Conservation (phyloP, 2,329 filamentous ascomycete genomes). For the Curvularia verruculosa region DNA sequence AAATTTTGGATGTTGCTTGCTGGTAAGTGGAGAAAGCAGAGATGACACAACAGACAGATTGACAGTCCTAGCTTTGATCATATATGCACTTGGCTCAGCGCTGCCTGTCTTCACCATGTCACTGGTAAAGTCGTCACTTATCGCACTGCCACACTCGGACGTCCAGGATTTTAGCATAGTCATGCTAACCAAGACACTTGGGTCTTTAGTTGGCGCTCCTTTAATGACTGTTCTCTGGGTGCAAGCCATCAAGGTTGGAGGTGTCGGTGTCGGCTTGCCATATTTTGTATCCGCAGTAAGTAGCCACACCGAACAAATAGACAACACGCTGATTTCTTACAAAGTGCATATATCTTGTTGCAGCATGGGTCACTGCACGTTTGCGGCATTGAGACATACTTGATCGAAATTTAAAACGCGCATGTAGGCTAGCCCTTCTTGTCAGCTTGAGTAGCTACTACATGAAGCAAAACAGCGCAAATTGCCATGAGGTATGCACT, state of each 20-base stretch:
- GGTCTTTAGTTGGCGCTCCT: conserved; percentile 45
- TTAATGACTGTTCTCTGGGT: conserved; percentile 48
- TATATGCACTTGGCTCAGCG: conserved; percentile 49
- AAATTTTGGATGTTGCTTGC: conserved; percentile 42
- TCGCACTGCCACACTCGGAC: conserved; percentile 35
- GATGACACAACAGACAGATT: neutral
- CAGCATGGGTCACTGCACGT: conserved; percentile 12
- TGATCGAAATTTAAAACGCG: neutral
- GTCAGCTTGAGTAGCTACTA: conserved; percentile 1
- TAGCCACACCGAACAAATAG: neutral
- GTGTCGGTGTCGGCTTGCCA: conserved; percentile 40
- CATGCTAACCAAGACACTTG: conserved; percentile 46
- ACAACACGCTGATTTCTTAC: neutral
- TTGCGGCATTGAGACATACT: neutral
- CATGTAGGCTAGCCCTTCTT: neutral
- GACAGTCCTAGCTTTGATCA: conserved; percentile 36
- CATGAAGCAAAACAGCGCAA: conserved; percentile 14
- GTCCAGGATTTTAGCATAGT: conserved; percentile 48
- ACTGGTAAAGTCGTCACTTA: conserved; percentile 43
- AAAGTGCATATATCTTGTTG: conserved; percentile 21
- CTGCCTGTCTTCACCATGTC: conserved; percentile 49
- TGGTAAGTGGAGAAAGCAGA: conserved; percentile 20
- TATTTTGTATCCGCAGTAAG: conserved; percentile 46
- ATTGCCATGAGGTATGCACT: conserved; percentile 19
- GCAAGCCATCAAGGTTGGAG: conserved; percentile 43